Conservation (phyloP, 2,329 filamentous ascomycete species). For the Ophiostoma novo-ulmi region DNA sequence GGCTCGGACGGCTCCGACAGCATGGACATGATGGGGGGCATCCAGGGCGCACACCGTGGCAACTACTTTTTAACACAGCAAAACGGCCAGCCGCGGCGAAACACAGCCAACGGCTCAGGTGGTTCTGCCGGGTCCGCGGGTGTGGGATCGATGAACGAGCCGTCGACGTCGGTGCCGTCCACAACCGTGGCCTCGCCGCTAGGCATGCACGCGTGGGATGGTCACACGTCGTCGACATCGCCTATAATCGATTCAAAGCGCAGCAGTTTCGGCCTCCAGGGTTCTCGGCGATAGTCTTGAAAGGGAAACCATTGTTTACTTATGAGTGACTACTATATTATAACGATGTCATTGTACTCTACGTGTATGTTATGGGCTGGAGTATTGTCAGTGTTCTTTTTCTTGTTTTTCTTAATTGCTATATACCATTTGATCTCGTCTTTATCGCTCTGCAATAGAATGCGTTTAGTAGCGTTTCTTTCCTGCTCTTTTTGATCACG, state of each 20-base stretch:
- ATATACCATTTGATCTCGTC: not conserved
- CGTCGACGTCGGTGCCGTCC: not conserved
- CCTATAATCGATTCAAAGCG: not conserved
- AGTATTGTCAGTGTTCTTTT: not conserved
- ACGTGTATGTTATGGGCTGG: not conserved
- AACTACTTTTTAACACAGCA: slow-evolving; percentile 25
- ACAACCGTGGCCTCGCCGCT: slow-evolving; percentile 14
- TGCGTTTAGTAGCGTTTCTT: not conserved
- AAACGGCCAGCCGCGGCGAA: slow-evolving; percentile 12
- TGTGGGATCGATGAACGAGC: slow-evolving; percentile 2
- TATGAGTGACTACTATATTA: not conserved
- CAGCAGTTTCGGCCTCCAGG: not conserved
- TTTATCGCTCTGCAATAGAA: not conserved
- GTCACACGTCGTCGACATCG: not conserved
- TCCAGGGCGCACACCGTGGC: slow-evolving; percentile 24
- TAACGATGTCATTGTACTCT: not conserved
- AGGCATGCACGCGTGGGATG: slow-evolving; percentile 14
- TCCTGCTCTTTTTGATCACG: not conserved
- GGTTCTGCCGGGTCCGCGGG: not conserved
- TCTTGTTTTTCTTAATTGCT: not conserved
- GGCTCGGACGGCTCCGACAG: slow-evolving; percentile 17
- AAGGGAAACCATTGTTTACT: not conserved
- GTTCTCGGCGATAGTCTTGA: not conserved
- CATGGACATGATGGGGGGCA: slow-evolving; percentile 13
- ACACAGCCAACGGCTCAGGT: not conserved